Base-by-base conservation (phyloP, 2,329 filamentous ascomycete species). In the Cyclaneusma minus region DNA sequence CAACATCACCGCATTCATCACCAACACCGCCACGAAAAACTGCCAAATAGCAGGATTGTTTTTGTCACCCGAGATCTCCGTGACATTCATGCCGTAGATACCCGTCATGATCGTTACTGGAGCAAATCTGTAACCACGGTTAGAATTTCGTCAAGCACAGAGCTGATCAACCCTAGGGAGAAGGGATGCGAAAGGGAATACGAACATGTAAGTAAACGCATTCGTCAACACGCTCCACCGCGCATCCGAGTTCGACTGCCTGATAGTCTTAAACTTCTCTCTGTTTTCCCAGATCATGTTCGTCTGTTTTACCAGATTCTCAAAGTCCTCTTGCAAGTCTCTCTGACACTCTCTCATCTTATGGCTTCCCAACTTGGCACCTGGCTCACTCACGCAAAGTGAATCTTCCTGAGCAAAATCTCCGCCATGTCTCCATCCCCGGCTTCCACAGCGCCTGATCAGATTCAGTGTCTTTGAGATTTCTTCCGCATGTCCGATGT, bases 11-110 rank as follows among this genome's bases (percentile, higher is more conserved):
- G 41, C 26, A 22, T 39, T 40, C 12, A 39, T 21, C 3, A 30
- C 29, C 0, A 29, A 25, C 5, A 38, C 35, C 5, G 39, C 40
- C 11, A 41, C 43, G 22, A 46, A 43, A 18, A 41, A 41, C 26
- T 42, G 42, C 43, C 43, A 46, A 9, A 46, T 44, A 22, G 34
- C 31, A 2, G 42, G 43, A 18, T 35, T 35, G 2, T 31, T 32
- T 4, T 32, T 30, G 14, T 27, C 33, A 13, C 36, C 36, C 4
- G 30, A 32, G 8, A 45, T 42, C 27, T 45, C 28, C 0, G 34
- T 32, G 3, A 45, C 41, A 17, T 45, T 45, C 41, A 45, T 45
- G 10, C 43, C 43, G 17, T 42, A 44, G 11, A 44, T 32, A 16
- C 40, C 40, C 1, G 37, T 32, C 10, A 43, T 40, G 13, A 44